Percentiles rank a stretch among this genome's conserved stretches.
phyloP scores from a whole-genome alignment of 2,329 filamentous ascomycete species.

The Dothideomycetidae sp. region DNA sequence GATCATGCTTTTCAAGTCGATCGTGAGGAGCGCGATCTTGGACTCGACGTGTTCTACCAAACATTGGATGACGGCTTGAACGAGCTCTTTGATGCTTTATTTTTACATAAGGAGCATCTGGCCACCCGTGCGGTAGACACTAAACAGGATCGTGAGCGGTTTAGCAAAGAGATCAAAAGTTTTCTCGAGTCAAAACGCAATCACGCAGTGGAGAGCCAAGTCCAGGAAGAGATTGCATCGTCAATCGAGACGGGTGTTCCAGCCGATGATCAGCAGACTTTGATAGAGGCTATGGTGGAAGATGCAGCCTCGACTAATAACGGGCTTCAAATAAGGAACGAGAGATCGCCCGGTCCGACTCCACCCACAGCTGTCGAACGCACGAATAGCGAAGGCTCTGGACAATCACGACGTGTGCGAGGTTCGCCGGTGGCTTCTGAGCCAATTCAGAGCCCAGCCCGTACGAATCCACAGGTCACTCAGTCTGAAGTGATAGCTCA shows the following conservation, averaged over 20 bases:
- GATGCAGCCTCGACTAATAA: neutral
- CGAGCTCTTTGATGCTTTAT: constrained; percentile 75
- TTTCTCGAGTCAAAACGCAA: constrained; percentile 16
- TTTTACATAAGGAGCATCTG: constrained; percentile 65
- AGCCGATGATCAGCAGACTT: neutral
- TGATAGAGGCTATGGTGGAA: neutral
- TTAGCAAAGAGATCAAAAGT: constrained; percentile 28
- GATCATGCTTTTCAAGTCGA: constrained; percentile 20
- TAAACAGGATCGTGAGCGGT: constrained; percentile 45
- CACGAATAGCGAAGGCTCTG: neutral
- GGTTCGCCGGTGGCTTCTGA: no score
- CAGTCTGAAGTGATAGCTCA: constrained; percentile 16
- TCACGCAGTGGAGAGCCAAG: neutral
- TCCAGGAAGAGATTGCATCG: constrained; percentile 22
- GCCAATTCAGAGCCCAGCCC: neutral
- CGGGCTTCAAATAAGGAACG: neutral
- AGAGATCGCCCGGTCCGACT: neutral
- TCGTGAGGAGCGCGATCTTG: constrained; percentile 66
- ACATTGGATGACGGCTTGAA: constrained; percentile 88
- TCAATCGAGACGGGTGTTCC: neutral
- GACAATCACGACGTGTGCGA: no score
- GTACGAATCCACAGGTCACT: constrained; percentile 1
- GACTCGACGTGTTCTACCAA: constrained; percentile 80
- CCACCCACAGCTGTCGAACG: neutral
- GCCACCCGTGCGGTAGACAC: constrained; percentile 55